Conservation (phyloP, 176 grass and related monocot genomes). For the Neostapfia colusana region DNA sequence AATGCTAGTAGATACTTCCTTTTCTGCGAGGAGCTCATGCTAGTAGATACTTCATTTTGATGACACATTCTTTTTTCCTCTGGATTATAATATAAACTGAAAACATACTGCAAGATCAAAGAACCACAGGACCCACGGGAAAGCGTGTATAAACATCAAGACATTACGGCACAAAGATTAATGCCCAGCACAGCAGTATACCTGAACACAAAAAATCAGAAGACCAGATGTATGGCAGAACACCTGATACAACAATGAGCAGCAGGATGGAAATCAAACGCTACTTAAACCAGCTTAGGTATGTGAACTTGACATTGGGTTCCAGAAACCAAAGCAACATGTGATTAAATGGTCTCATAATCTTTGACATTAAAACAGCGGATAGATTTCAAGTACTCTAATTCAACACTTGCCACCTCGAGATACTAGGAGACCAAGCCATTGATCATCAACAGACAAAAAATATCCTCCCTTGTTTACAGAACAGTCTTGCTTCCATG, state of each 20-base stretch:
- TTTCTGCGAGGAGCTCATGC: no score
- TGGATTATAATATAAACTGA: no score
- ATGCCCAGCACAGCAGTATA: neutral
- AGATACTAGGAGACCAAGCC: conserved; percentile 51
- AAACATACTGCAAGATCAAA: no score
- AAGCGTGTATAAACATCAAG: no score
- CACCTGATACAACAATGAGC: neutral
- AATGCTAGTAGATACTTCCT: no score
- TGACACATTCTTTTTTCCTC: no score
- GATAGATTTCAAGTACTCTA: conserved; percentile 45
- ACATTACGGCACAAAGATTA: no score
- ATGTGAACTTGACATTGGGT: neutral
- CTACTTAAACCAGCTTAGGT: neutral
- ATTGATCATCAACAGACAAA: conserved; percentile 59
- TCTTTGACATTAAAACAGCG: conserved; percentile 41
- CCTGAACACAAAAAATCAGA: neutral
- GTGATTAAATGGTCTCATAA: conserved; percentile 49
- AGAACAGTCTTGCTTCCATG: conserved; percentile 30
- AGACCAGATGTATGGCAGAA: neutral
- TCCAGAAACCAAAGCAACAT: neutral
- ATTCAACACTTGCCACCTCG: conserved; percentile 42
- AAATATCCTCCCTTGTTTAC: conserved; percentile 58
- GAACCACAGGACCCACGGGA: no score
- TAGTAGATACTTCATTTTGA: no score
- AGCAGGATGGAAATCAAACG: neutral